Evolutionary conservation across 2,329 filamentous ascomycete species (phyloP), one percentile per base, ranked within the genome.

Genomic region (Beauveria varroae): DNA sequence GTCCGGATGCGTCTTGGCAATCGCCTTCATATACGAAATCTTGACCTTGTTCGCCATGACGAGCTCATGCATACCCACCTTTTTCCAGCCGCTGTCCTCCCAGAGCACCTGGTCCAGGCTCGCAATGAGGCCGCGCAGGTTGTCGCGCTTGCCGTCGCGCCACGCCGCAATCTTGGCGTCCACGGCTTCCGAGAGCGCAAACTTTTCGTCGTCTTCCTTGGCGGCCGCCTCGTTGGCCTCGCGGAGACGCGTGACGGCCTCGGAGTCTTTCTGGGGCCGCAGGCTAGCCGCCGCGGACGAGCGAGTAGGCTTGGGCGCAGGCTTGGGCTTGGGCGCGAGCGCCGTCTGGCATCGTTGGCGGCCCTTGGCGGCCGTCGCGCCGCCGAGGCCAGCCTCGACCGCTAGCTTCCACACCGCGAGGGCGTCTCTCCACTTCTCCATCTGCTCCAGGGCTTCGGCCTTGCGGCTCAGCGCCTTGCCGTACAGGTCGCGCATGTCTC

Each of bases 21-120:
- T 98, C 6, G 93, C 95, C 83, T 96, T 97, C 95, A 99, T 98
- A 73, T 99, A 99, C 63, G 90, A 81, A 65, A 99, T 88, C 84
- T 99, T 99, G 73, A 98, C 95, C 80, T 93, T 96, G 67, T 90
- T 92, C 40, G 92, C 87, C 82, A 96, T 84, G 57, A 99, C 89
- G 67, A 99, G 75, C 77, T 99, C 95, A 65, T 93, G 88, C 85
- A 99, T 86, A 37, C 91, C 92, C 61, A 98, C 88, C 79, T 96
- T 96, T 79, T 96, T 97, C 95, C 95, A 99, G 4, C 91, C 92
- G 64, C 91, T 91, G 47, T 87, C 88, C 65, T 91, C 87, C 95
- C 95, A 99, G 30, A 99, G 81, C 30, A 99, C 92, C 44, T 81
- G 84, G 70, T 99, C 93, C 67, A 99, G 74, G 68, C 91, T 96